Evolutionary conservation across 305 asterid species (phyloP), one percentile per base, ranked within the genome.

Genomic region (Petunia hybrid): DNA sequence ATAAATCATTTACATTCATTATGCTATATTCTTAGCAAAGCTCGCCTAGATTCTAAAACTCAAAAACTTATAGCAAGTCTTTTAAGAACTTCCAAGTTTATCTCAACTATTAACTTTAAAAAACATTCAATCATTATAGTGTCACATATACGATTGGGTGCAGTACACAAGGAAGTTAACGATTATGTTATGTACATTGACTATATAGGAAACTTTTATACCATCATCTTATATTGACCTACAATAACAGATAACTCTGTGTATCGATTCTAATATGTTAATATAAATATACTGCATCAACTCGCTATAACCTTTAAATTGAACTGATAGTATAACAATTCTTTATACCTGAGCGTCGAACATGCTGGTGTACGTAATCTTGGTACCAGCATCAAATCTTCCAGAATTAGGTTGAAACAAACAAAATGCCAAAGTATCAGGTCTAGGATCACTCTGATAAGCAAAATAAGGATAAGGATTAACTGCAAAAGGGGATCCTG

Each of bases 381-480:
- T 87, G 64, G 89, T 76, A 35, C 88, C 87, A 35, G 90, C 82
- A 77, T 90, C 94, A 5, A 87, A 85, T 76, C 91, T 88, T 31
- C 94, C 92, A 39, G 92, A 14, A 61, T 90, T 90, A 12, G 90
- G 89, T 84, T 86, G 86, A 78, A 90, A 89, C 88, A 90, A 80
- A 83, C 94, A 90, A 84, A 90, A 90, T 1, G 92, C 92, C 60
- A 90, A 87, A 5, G 94, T 90, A 39, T 89, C 94, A 6, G 91
- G 84, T 69, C 89, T 82, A 43, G 91, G 89, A 60, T 90, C 94
- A 36, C 87, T 89, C 82, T 82, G 90, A 85, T 90, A 90, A 0
- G 94, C 94, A 70, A 90, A 90, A 82, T 82, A 89, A 38, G 92
- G 94, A 83, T 90, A 87, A 46, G 92, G 94, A 80, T 90, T 90